phyloP scores from a whole-genome alignment of 2,329 filamentous ascomycete genomes.

The Fusarium equiseti region DNA sequence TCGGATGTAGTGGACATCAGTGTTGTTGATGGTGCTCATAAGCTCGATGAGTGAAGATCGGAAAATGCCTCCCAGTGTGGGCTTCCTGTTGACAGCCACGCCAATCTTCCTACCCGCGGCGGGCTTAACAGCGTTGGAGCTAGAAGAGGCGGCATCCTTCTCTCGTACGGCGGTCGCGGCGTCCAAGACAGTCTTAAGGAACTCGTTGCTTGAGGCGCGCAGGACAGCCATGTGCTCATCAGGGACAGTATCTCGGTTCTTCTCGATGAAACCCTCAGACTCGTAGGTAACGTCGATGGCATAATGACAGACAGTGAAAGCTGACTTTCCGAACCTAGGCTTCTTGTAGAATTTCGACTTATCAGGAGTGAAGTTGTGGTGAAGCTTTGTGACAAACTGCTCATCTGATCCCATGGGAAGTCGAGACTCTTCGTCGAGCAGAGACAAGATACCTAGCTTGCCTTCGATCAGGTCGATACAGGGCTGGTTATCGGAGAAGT shows the following conservation, averaged over 20 bases:
- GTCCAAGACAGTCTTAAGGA: slow-evolving; percentile 86
- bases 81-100: slow-evolving; percentile 94
- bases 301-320: slow-evolving; percentile 99
- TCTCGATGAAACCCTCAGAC: slow-evolving; percentile 98
- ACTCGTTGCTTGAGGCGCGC: slow-evolving; percentile 83
- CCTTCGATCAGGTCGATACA: slow-evolving; percentile 99
- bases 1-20: slow-evolving; percentile 98
- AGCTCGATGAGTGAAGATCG: slow-evolving; percentile 97
- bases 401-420: slow-evolving; percentile 98
- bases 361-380: slow-evolving; percentile 89
- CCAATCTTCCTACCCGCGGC: slow-evolving; percentile 87
- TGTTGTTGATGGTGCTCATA: slow-evolving; percentile 97
- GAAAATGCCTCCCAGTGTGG: slow-evolving; percentile 97
- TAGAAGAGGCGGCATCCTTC: slow-evolving; percentile 78
- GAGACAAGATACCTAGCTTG: slow-evolving; percentile 90
- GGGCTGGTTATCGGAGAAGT: slow-evolving; percentile 98
- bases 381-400: slow-evolving; percentile 94
- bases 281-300: slow-evolving; percentile 98
- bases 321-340: slow-evolving; percentile 94
- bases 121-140: slow-evolving; percentile 80
- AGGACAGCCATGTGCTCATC: slow-evolving; percentile 98
- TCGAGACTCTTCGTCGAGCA: slow-evolving; percentile 95
- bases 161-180: slow-evolving; percentile 89
- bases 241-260: slow-evolving; percentile 98
- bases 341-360: slow-evolving; percentile 99